These are phyloP conservation scores for Symbiodinium natans DNA, from an alignment of 73 alveolate genomes.

Conservation along the genomic window DNA sequence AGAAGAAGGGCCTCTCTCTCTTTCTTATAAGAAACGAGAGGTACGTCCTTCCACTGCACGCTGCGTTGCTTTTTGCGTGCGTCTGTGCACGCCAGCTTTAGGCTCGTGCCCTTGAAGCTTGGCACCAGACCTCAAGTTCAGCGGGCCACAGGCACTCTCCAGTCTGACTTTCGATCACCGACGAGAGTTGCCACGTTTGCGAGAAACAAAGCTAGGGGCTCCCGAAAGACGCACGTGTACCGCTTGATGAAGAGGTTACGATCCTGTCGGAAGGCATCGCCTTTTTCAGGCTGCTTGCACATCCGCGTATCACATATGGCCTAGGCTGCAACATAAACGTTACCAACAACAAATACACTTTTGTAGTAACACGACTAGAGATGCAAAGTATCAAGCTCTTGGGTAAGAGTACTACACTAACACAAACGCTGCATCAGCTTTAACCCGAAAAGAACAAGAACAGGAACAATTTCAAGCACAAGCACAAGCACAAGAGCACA, in stretches of 20 bases:
- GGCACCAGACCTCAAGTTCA: not conserved
- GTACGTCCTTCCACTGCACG: not conserved
- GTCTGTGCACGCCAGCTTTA: not conserved
- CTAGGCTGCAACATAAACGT: no score
- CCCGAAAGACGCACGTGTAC: slow-evolving; percentile 86
- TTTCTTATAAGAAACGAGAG: no score
- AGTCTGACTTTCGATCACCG: not conserved
- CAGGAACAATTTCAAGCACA: no score
- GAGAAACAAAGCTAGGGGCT: not conserved
- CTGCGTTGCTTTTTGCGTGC: not conserved
- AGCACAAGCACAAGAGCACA: no score
- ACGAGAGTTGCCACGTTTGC: not conserved
- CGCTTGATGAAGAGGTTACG: slow-evolving; percentile 87
- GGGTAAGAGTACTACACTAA: no score
- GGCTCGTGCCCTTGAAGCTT: not conserved
- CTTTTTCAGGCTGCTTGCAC: no score
- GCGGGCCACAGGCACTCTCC: not conserved
- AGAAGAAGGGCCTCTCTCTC: not conserved
- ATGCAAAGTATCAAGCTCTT: no score
- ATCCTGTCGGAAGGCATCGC: slow-evolving; percentile 17
- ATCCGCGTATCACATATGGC: no score
- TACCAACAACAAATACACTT: no score
- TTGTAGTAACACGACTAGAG: no score
- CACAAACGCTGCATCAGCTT: no score
- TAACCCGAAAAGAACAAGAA: no score